Evolutionary conservation across 2,329 filamentous ascomycete species (phyloP).

Genomic region (Phaeoacremonium minimum): DNA sequence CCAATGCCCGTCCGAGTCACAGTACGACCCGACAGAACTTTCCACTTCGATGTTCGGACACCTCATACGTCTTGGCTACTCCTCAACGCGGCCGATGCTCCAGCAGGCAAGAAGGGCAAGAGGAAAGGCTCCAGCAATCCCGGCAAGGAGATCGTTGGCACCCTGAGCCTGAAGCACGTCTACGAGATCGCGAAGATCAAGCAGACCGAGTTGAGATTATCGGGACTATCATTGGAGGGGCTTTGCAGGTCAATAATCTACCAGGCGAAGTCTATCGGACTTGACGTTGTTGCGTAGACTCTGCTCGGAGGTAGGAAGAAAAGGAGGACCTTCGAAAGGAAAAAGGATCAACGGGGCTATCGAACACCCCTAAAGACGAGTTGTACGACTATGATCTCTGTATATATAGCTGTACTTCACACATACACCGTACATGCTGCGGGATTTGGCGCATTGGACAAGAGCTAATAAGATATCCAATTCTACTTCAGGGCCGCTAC

Average conservation of each 20-base stretch:
- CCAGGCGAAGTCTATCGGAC: slow-evolving; percentile 71
- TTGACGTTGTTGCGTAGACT: slow-evolving; percentile 65
- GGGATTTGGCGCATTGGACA: no score
- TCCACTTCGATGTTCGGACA: slow-evolving; percentile 89
- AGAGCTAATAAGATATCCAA: no score
- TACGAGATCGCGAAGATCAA: slow-evolving; percentile 99
- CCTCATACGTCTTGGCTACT: slow-evolving; percentile 91
- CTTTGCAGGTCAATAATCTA: slow-evolving; percentile 71
- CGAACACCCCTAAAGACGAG: no score
- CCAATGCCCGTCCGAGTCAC: slow-evolving; percentile 88
- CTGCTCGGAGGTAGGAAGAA: no score
- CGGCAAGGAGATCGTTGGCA: slow-evolving; percentile 74
- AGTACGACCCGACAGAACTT: slow-evolving; percentile 88
- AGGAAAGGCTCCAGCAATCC: slow-evolving; percentile 74
- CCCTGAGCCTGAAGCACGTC: slow-evolving; percentile 87
- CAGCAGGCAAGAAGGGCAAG: slow-evolving; percentile 68
- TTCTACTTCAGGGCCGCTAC: no score
- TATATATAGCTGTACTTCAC: no score
- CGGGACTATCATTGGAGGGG: slow-evolving; percentile 65
- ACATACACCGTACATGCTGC: no score
- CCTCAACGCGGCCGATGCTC: slow-evolving; percentile 75
- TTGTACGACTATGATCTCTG: no score
- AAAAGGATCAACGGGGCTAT: no score
- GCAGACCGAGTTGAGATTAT: slow-evolving; percentile 69
- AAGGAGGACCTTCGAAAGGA: no score